phyloP scores from a whole-genome alignment of 148 eudicot species.

The Mesembryanthemum crystallinum region DNA sequence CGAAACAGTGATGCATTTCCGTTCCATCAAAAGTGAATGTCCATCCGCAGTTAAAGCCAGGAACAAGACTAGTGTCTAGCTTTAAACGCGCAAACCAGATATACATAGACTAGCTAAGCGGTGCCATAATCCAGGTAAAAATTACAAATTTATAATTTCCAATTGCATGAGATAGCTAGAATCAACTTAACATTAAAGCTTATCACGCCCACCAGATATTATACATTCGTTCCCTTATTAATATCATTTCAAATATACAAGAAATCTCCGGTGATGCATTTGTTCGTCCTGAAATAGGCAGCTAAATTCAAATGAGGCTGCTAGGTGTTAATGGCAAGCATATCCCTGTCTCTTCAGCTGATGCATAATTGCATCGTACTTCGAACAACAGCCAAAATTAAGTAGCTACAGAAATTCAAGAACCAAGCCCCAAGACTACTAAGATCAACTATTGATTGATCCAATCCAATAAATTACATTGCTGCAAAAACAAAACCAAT shows the following conservation, averaged over 20 bases:
- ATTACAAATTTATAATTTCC: neutral
- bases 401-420: neutral
- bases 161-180: neutral
- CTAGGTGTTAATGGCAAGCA: neutral
- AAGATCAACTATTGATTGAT: neutral
- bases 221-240: neutral
- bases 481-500: neutral
- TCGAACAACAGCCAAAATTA: neutral
- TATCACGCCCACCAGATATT: neutral
- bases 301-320: neutral
- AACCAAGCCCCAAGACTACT: neutral
- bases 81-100: neutral
- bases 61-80: neutral
- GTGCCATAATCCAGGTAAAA: neutral
- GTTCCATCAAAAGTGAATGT: neutral
- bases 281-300: neutral
- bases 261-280: neutral
- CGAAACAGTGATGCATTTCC: neutral
- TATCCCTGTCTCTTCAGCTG: neutral
- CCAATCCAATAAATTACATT: neutral
- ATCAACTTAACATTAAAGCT: neutral
- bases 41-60: neutral
- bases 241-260: neutral
- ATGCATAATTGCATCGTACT: neutral
- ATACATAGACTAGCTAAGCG: neutral